Percentiles rank a stretch among this genome's conserved stretches.
Evolutionary conservation across 306 rosid species (phyloP).

Genomic region (Bauhinia variegata): DNA sequence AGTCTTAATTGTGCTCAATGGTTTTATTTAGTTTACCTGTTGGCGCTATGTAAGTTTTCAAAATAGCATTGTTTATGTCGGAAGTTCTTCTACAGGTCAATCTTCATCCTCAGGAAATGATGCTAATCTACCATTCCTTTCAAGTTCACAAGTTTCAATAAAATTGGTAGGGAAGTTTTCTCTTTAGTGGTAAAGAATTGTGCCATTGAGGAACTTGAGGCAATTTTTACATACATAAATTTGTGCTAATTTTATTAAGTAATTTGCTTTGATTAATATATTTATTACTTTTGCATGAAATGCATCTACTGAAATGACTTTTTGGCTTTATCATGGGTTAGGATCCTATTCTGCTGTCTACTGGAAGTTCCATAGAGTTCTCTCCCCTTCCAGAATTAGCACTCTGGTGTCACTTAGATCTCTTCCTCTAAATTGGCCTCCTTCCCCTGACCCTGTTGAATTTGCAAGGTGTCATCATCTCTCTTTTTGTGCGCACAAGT

Average conservation of each 20-base stretch:
- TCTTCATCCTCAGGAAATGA: constrained; percentile 29
- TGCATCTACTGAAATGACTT: not conserved
- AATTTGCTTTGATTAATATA: not conserved
- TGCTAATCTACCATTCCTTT: constrained; percentile 33
- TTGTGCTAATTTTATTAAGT: not conserved
- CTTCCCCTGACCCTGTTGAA: not conserved
- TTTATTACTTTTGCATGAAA: not conserved
- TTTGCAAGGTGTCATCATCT: not conserved
- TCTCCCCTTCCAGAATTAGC: not conserved
- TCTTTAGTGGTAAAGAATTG: constrained; percentile 59
- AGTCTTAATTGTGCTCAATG: too few relatives aligned
- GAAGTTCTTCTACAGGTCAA: constrained; percentile 37
- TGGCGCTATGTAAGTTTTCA: not conserved
- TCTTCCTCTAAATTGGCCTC: not conserved
- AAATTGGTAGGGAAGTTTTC: constrained; percentile 63
- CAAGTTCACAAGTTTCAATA: constrained; percentile 36
- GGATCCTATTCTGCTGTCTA: not conserved
- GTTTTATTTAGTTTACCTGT: not conserved
- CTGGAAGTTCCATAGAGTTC: not conserved
- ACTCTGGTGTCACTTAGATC: not conserved
- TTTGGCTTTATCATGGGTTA: not conserved
- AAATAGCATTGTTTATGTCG: not conserved
- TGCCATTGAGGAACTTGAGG: constrained; percentile 58
- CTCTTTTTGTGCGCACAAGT: not conserved
- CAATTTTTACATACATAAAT: constrained; percentile 50